phyloP scores from a whole-genome alignment of 192 early-diverging fungal species.

The Entomortierella parvispora region DNA sequence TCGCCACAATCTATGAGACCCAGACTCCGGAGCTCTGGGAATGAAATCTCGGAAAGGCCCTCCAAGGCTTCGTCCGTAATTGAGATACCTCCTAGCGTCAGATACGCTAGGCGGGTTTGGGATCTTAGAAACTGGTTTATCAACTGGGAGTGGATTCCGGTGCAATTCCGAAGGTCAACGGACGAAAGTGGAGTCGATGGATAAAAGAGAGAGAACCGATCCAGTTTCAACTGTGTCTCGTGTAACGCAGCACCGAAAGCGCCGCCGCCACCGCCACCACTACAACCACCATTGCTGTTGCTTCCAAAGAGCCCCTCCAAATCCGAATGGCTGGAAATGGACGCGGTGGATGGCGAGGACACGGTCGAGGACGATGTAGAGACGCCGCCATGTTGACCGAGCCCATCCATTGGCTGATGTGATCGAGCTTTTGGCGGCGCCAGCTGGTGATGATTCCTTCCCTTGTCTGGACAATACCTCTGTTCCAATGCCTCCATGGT shows the following conservation, averaged over 20 bases:
- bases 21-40: conserved; percentile 9
- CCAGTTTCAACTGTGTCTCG: conserved; percentile 19
- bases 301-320: neutral
- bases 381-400: neutral
- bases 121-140: conserved; percentile 17
- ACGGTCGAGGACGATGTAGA: conserved; percentile 1
- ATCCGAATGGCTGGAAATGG: conserved; percentile 25
- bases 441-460: conserved; percentile 2
- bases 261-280: too few relatives aligned
- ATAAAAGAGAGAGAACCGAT: too few relatives aligned
- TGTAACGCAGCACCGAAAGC: too few relatives aligned
- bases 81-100: conserved; percentile 22
- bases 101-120: conserved; percentile 16
- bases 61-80: conserved; percentile 41
- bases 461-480: neutral
- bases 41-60: conserved; percentile 15
- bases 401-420: too few relatives aligned
- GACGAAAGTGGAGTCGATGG: conserved; percentile 11
- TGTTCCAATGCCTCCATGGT: conserved; percentile 9
- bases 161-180: conserved; percentile 31
- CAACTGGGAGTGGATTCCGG: conserved; percentile 5
- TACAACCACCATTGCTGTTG: too few relatives aligned
- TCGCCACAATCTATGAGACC: conserved; percentile 22
- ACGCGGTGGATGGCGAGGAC: conserved; percentile 29
- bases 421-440: neutral